Conservation (phyloP, 2,329 filamentous ascomycete species). For the Fusarium sp. region DNA sequence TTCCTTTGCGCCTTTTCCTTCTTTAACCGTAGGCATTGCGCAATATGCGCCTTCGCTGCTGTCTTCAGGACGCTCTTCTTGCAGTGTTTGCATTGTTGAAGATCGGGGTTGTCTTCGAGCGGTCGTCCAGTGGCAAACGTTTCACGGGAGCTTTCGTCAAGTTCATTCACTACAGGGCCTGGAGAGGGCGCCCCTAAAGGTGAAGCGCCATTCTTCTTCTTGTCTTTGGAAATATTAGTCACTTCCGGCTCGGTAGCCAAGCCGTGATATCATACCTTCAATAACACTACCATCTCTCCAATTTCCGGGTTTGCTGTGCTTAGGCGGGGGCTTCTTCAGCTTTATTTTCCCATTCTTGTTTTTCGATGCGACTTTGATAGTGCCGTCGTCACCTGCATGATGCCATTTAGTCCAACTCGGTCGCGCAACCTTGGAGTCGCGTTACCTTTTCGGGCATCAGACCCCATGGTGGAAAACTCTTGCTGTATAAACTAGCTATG, state of each 20-base stretch:
- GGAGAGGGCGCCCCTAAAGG: conserved; percentile 58
- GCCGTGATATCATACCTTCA: conserved; percentile 58
- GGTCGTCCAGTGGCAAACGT: conserved; percentile 85
- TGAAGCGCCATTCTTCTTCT: conserved; percentile 60
- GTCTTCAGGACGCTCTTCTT: conserved; percentile 85
- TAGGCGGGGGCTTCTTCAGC: conserved; percentile 69
- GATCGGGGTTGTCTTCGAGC: conserved; percentile 79
- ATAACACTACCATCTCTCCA: conserved; percentile 74
- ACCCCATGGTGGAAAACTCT: conserved; percentile 30
- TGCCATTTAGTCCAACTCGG: conserved; percentile 30
- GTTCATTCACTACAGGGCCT: conserved; percentile 67
- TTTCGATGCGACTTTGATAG: conserved; percentile 70
- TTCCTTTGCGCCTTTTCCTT: conserved; percentile 81
- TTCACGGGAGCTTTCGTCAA: conserved; percentile 79
- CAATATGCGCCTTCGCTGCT: conserved; percentile 80
- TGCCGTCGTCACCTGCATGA: conserved; percentile 62
- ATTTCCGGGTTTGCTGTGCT: conserved; percentile 72
- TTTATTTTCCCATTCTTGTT: conserved; percentile 66
- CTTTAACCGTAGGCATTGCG: conserved; percentile 84
- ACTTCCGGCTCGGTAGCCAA: conserved; percentile 1
- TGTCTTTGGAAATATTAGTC: conserved; percentile 56
- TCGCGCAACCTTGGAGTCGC: conserved; percentile 21
- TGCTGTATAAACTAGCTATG: neutral
- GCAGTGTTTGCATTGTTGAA: conserved; percentile 91
- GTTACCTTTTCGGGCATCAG: conserved; percentile 47